Base-by-base conservation (phyloP, 1,139 yeast genomes). In the Meyerozyma smithsonii region DNA sequence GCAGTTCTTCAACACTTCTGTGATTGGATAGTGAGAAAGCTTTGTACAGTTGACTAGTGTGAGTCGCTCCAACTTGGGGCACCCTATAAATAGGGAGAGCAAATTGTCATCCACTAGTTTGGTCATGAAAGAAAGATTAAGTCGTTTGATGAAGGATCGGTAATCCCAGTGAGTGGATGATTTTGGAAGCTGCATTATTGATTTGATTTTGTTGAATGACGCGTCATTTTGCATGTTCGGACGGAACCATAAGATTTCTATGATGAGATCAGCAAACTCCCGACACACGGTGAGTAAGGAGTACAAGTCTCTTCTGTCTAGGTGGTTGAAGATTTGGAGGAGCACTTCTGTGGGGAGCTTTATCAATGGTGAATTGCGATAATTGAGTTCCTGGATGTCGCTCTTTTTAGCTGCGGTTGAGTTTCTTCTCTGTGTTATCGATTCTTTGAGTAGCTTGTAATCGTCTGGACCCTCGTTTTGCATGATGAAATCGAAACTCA, bases 171-270 rank as follows among this genome's bases (percentile, higher is more conserved):
- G 72, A 0, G 90, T 82, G 26, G 62, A 51, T 0, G 47, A 47
- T 23, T 76, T 64, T 14, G 77, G 71, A 18, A 72, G 51, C 39
- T 61, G 66, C 82, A 84, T 79, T 21, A 82, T 75, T 33, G 65
- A 61, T 45, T 72, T 69, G 39, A 84, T 73, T 41, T 76, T 70
- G 50, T 58, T 65, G 55, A 70, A 74, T 28, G 79, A 76, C 3
- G 58, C 50, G 47, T 70, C 77, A 49, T 74, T 77, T 54, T 74
- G 84, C 65, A 77, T 84, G 45, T 81, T 83, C 1, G 97, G 97
- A 46, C 97, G 76, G 56, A 87, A 86, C 95, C 97, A 90, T 32
- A 90, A 67, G 40, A 84, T 72, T 55, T 88, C 96, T 12, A 89
- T 79, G 16, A 88, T 81, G 36, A 87, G 68, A 47, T 80, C 78